Percentiles rank a stretch among this genome's conserved stretches.
Conservation (phyloP, 768 basidiomycete genomes). For the Pulveroboletus ravenelii region DNA sequence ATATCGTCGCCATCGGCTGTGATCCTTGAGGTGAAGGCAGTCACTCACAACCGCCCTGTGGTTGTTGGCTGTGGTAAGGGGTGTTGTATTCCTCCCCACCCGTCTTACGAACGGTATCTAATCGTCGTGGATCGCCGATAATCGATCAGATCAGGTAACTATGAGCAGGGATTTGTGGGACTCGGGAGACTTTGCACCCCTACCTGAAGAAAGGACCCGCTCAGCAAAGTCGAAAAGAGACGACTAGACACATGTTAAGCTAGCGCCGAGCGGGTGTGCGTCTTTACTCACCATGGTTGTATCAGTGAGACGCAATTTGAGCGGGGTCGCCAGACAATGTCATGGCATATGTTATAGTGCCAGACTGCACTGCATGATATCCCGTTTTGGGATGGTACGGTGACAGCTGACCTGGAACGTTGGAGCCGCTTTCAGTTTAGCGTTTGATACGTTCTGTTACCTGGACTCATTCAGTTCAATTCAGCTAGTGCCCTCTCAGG, state of each 20-base stretch:
- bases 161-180: conserved; percentile 4
- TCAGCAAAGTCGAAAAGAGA: conserved; percentile 67
- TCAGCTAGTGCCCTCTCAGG: no score
- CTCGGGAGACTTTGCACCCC: conserved; percentile 11
- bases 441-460: no score
- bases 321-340: neutral
- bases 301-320: conserved; percentile 7
- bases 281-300: conserved; percentile 22
- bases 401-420: conserved; percentile 12
- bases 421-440: neutral
- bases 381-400: conserved; percentile 21
- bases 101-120: conserved; percentile 48
- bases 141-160: conserved; percentile 8
- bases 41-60: conserved; percentile 24
- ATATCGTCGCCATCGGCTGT: neutral
- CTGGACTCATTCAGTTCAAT: no score
- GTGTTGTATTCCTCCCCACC: conserved; percentile 63
- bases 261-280: neutral
- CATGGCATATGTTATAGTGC: neutral
- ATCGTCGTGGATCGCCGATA: conserved; percentile 6
- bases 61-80: conserved; percentile 40
- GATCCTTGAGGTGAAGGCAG: conserved; percentile 2
- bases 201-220: conserved; percentile 53
- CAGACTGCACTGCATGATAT: conserved; percentile 14
- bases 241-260: conserved; percentile 41